These are phyloP conservation scores for Bjerkandera adusta DNA, from an alignment of 1,284 basidiomycete species.

Conservation along the genomic window DNA sequence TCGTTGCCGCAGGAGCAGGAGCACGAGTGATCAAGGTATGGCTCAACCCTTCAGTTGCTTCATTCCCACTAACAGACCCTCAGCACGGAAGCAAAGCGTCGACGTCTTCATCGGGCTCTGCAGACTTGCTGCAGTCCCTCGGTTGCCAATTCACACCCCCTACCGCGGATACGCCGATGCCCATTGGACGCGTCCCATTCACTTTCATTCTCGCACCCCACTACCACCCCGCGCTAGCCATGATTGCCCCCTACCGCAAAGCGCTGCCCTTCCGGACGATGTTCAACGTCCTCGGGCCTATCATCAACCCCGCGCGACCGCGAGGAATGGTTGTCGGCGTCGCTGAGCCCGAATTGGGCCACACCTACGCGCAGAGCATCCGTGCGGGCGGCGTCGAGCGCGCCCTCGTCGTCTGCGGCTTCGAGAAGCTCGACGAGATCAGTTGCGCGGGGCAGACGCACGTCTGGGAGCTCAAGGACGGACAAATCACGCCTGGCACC, in stretches of 20 bases:
- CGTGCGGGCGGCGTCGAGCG: constrained; percentile 68
- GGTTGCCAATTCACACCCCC: constrained; percentile 80
- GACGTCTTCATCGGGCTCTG: constrained; percentile 93
- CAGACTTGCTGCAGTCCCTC: constrained; percentile 87
- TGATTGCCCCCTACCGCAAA: constrained; percentile 84
- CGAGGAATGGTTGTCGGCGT: constrained; percentile 90
- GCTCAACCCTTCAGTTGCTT: constrained; percentile 1
- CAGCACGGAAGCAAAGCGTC: constrained; percentile 94
- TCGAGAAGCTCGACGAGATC: constrained; percentile 93
- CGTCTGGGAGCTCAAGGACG: constrained; percentile 64
- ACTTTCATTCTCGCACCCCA: constrained; percentile 93
- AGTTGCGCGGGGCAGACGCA: constrained; percentile 89
- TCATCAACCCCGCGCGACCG: constrained; percentile 91
- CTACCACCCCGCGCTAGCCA: constrained; percentile 87
- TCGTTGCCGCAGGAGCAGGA: constrained; percentile 94
- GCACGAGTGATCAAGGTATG: constrained; percentile 90
- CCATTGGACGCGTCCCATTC: constrained; percentile 71
- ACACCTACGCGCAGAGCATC: constrained; percentile 81
- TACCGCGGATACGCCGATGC: constrained; percentile 50
- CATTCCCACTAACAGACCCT: background rate
- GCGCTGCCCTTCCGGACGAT: constrained; percentile 93
- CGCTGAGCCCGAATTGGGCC: constrained; percentile 81
- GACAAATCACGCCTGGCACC: constrained; percentile 47
- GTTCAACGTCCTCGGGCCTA: constrained; percentile 94
- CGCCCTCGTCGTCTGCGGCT: constrained; percentile 92